These are phyloP conservation scores for Sporothrix globosa DNA, from an alignment of 2,329 filamentous ascomycete species.

Conservation along the genomic window DNA sequence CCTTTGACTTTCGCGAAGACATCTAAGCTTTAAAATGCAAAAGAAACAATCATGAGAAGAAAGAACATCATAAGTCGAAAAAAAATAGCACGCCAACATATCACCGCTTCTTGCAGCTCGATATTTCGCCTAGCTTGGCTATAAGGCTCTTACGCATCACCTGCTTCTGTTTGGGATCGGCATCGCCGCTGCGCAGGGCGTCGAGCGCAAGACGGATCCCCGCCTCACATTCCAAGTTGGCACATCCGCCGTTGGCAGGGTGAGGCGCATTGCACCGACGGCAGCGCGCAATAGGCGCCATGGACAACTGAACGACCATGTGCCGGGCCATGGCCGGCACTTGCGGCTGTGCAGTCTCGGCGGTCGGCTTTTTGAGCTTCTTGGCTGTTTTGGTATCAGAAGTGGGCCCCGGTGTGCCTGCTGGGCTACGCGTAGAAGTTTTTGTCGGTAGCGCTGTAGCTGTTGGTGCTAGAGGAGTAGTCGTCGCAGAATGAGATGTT, in stretches of 20 bases:
- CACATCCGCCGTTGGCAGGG: conserved; percentile 23
- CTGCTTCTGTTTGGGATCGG: conserved; percentile 14
- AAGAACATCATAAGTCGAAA: background rate
- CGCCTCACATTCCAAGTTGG: conserved; percentile 31
- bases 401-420: background rate
- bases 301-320: conserved; percentile 29
- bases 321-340: conserved; percentile 13
- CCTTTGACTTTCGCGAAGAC: background rate
- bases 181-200: conserved; percentile 26
- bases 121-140: conserved; percentile 22
- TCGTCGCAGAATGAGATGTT: background rate
- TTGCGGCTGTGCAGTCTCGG: background rate
- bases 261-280: conserved; percentile 31
- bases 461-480: background rate
- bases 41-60: background rate
- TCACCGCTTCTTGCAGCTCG: background rate
- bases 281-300: conserved; percentile 23
- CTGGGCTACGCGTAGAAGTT: background rate
- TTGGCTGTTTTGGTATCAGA: conserved; percentile 2
- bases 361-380: background rate
- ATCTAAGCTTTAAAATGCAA: background rate
- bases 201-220: conserved; percentile 36
- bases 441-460: background rate
- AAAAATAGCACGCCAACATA: background rate
- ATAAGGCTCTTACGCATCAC: conserved; percentile 24